These are phyloP conservation scores for Talaromyces sp. DNA, from an alignment of 2,329 filamentous ascomycete genomes.

Conservation along the genomic window DNA sequence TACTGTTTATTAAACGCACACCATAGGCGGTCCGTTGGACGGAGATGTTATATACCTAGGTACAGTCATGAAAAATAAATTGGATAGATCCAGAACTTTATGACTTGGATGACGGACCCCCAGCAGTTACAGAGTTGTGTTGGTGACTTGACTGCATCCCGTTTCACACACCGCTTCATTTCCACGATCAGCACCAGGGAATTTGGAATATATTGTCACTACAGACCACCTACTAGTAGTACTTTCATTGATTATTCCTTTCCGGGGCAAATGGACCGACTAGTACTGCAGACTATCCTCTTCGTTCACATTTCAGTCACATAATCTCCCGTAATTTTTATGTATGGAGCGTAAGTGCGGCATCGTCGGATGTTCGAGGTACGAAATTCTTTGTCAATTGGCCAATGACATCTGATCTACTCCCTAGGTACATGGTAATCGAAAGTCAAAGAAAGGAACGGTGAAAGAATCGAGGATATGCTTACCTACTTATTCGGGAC, in stretches of 20 bases:
- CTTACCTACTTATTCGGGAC: not conserved
- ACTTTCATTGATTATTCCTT: not conserved
- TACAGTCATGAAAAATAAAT: not conserved
- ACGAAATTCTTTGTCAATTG: not conserved
- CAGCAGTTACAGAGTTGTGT: not conserved
- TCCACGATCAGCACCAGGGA: not conserved
- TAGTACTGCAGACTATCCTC: slow-evolving; percentile 2
- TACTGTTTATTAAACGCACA: not conserved
- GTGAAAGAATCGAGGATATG: not conserved
- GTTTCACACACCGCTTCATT: slow-evolving; percentile 19
- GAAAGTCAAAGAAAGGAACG: not conserved
- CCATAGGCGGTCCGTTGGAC: not conserved
- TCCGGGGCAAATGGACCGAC: not conserved
- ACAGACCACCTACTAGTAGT: not conserved
- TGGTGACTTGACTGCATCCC: slow-evolving; percentile 8
- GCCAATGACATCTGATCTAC: not conserved
- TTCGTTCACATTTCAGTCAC: slow-evolving; percentile 3
- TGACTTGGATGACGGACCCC: not conserved
- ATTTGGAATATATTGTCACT: not conserved
- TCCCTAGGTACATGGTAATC: not conserved
- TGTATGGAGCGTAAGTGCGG: not conserved
- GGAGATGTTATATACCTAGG: not conserved
- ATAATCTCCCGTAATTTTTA: not conserved
- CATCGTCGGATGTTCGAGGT: not conserved
- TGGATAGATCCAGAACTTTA: slow-evolving; percentile 8